Conservation (phyloP, 2,329 filamentous ascomycete species). For the Cordyceps cateniannulata region DNA sequence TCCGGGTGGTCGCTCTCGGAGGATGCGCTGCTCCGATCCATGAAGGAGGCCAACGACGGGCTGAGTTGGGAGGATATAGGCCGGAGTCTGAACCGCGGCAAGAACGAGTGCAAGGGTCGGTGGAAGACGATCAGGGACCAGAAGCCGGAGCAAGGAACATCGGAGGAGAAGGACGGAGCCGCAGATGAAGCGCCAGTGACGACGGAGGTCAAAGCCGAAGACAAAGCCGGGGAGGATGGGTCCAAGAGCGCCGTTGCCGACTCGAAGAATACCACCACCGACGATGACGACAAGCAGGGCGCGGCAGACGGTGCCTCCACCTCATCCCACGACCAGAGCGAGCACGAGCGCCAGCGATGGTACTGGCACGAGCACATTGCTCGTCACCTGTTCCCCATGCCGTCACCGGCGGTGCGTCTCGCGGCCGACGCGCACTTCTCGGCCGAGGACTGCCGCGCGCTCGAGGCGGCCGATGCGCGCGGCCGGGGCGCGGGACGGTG, state of each 20-base stretch:
- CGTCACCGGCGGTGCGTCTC: constrained; percentile 12
- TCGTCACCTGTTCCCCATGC: constrained; percentile 25
- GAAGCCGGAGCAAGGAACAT: too few species aligned
- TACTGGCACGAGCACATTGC: constrained; percentile 28
- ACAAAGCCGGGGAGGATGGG: too few species aligned
- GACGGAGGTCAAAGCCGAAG: neutral
- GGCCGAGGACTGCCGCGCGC: constrained; percentile 27
- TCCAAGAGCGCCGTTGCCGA: neutral
- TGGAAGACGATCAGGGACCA: constrained; percentile 1
- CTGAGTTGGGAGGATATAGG: constrained; percentile 13
- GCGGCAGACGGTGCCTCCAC: neutral
- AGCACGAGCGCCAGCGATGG: constrained; percentile 18
- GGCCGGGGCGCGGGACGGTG: constrained; percentile 26
- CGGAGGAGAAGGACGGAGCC: neutral
- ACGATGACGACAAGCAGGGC: neutral
- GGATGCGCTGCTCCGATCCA: constrained; percentile 26
- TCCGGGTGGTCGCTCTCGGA: constrained; percentile 27
- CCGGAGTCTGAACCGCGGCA: neutral
- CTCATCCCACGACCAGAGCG: neutral
- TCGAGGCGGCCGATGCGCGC: constrained; percentile 29
- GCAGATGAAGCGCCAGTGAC: neutral
- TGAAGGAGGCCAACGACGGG: constrained; percentile 25
- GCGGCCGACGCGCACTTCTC: constrained; percentile 22
- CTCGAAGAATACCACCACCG: neutral
- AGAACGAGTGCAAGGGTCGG: constrained; percentile 1